These are phyloP conservation scores for Vanderwaltozyma verrucispora DNA, from an alignment of 805 yeast species.

Conservation along the genomic window DNA sequence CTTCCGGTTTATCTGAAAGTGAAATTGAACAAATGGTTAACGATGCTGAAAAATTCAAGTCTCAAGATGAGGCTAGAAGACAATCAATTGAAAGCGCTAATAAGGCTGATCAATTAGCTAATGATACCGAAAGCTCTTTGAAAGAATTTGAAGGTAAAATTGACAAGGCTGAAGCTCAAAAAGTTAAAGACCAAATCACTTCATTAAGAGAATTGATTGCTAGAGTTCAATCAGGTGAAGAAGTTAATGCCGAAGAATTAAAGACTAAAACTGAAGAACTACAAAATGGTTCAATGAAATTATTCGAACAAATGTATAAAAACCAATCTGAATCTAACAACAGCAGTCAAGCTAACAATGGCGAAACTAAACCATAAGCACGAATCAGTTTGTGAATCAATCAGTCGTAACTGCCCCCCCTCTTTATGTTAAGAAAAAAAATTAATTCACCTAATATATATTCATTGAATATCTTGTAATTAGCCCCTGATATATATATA, in stretches of 20 bases:
- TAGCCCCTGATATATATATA: too few species aligned
- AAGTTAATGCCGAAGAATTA: conserved; percentile 45
- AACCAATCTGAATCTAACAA: conserved; percentile 9
- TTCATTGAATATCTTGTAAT: too few species aligned
- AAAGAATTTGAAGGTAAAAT: conserved; percentile 58
- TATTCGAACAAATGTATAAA: conserved; percentile 53
- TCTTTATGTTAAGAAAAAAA: too few species aligned
- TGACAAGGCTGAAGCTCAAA: conserved; percentile 38
- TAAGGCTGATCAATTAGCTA: conserved; percentile 65
- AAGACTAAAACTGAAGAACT: conserved; percentile 66
- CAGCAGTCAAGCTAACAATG: conserved; percentile 1
- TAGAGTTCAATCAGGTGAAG: conserved; percentile 53
- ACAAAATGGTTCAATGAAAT: conserved; percentile 64
- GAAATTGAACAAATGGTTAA: conserved; percentile 87
- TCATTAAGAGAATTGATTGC: conserved; percentile 56
- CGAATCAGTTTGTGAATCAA: too few species aligned
- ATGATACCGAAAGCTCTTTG: conserved; percentile 83
- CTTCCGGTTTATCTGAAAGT: conserved; percentile 81
- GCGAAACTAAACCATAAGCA: conserved; percentile 9
- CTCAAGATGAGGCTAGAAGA: conserved; percentile 78
- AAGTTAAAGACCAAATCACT: conserved; percentile 41
- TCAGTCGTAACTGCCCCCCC: too few species aligned
- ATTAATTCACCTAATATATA: too few species aligned
- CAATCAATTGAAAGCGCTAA: conserved; percentile 74
- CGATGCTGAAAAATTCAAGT: conserved; percentile 84